phyloP scores from a whole-genome alignment of 108 stramenopile genomes.

The Ochromonas danica region DNA sequence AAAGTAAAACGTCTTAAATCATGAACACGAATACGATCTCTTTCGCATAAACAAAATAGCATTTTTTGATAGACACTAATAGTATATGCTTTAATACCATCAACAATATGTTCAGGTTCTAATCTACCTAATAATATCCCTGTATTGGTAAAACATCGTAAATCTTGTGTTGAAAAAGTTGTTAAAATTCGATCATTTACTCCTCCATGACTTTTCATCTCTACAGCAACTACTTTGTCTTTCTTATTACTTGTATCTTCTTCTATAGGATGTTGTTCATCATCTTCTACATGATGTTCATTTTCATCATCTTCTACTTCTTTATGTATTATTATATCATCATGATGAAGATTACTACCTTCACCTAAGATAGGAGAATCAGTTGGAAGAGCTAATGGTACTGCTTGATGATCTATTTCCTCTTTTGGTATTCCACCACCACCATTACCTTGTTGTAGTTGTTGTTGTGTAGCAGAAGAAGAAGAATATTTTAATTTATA shows the following conservation, averaged over 20 bases:
- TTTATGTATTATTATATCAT: not conserved
- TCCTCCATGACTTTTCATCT: too few relatives aligned
- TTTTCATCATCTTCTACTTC: not conserved
- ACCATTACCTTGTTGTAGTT: not conserved
- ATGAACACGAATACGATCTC: not conserved
- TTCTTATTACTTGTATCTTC: not conserved
- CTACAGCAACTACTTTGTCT: too few relatives aligned
- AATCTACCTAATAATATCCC: not conserved
- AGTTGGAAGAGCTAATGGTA: too few relatives aligned
- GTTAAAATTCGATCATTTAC: not conserved
- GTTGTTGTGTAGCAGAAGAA: too few relatives aligned
- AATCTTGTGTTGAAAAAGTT: slow-evolving; percentile 14
- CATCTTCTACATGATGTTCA: not conserved
- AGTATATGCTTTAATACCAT: not conserved
- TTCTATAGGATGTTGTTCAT: not conserved
- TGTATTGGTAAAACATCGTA: not conserved
- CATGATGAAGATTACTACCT: not conserved
- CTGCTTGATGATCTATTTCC: too few relatives aligned
- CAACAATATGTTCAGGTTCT: slow-evolving; percentile 25
- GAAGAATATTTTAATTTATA: too few relatives aligned
- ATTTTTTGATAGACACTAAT: slow-evolving; percentile 26
- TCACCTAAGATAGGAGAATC: not conserved
- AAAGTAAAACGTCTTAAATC: not conserved
- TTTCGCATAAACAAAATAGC: slow-evolving; percentile 25
- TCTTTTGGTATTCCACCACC: not conserved